Percentiles rank a stretch among this genome's conserved stretches.
Conservation (phyloP, 257 asterid species). For the Striga asiatica region DNA sequence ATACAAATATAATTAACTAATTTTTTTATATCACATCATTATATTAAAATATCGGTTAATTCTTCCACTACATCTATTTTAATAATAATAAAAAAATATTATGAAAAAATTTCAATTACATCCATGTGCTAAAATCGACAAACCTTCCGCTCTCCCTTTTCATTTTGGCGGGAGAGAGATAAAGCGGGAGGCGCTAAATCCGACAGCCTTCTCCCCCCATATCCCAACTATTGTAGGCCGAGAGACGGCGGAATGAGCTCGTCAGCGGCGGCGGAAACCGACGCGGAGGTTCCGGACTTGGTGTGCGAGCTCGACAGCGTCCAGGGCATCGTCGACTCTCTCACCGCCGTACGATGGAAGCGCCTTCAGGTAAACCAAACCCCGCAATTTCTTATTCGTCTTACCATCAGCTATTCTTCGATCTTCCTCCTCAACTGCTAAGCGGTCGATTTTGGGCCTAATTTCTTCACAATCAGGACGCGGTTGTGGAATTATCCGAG, state of each 20-base stretch:
- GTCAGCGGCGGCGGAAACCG: conserved; percentile 34
- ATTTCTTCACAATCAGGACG: conserved; percentile 40
- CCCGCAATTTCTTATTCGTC: background rate
- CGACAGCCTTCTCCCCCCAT: background rate
- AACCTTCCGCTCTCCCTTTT: too few species aligned
- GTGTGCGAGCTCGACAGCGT: conserved; percentile 78
- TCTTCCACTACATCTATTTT: too few species aligned
- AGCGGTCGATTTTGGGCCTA: background rate
- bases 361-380: conserved; percentile 53
- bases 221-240: conserved; percentile 49
- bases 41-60: too few species aligned
- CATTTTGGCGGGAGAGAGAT: background rate
- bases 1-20: too few species aligned
- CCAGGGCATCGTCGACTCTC: conserved; percentile 89
- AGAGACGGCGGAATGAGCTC: conserved; percentile 42
- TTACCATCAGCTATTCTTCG: background rate
- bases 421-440: background rate
- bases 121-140: too few species aligned
- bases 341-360: conserved; percentile 90
- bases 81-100: too few species aligned
- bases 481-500: conserved; percentile 72
- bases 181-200: background rate
- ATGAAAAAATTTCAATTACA: too few species aligned
- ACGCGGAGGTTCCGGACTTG: conserved; percentile 43
- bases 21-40: too few species aligned